A percentile compares a stretch with the other conserved stretches of the same genome.
phyloP scores from a whole-genome alignment of 2,329 filamentous ascomycete species.

The Fusarium sp. region DNA sequence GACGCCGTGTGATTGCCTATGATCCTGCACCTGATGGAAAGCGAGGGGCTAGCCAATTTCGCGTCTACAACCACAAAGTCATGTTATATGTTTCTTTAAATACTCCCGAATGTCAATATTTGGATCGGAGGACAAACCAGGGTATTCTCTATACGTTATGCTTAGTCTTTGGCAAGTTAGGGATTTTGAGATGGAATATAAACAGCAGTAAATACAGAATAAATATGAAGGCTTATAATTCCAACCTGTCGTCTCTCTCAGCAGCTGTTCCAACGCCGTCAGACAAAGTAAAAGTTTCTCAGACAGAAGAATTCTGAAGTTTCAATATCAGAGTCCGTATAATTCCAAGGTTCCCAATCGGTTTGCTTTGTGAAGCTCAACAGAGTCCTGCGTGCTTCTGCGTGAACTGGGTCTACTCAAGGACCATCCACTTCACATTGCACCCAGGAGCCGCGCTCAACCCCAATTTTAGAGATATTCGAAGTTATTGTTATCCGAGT shows the following conservation, averaged over 20 bases:
- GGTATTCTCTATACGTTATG: not conserved
- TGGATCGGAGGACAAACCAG: not conserved
- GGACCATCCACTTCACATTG: not conserved
- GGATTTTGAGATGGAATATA: not conserved
- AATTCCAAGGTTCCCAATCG: accelerated
- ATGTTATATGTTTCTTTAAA: too few relatives aligned
- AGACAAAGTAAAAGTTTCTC: not conserved
- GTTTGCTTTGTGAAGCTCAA: not conserved
- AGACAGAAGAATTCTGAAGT: accelerated
- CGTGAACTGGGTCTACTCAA: not conserved
- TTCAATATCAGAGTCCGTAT: not conserved
- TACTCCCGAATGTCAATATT: not conserved
- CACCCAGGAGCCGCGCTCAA: not conserved
- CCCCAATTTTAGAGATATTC: not conserved
- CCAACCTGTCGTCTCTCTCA: not conserved
- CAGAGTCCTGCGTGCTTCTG: not conserved
- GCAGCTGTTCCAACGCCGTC: not conserved
- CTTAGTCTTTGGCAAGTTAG: too few relatives aligned
- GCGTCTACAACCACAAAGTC: not conserved
- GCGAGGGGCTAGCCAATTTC: not conserved
- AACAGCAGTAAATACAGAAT: not conserved
- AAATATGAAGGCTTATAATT: not conserved
- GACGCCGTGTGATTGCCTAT: not conserved
- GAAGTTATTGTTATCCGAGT: accelerated
- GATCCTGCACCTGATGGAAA: not conserved